Base-by-base conservation (phyloP, 768 basidiomycete species). In the Boletus insuetus region DNA sequence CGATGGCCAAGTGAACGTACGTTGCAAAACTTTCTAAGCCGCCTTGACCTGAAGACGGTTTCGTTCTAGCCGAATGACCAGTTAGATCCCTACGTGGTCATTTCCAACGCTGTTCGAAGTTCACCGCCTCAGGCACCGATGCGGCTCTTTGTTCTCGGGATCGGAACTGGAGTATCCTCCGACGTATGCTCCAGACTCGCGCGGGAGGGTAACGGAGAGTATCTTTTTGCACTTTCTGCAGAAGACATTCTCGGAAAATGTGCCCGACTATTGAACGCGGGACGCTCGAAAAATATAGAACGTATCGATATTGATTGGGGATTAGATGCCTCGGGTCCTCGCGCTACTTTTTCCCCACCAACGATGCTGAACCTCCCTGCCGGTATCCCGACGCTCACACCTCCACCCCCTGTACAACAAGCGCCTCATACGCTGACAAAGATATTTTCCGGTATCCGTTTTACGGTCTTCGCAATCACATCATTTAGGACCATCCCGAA, bases 111-210 rank as follows among this genome's bases (percentile, higher is more conserved):
- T 17, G 73, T 82, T 8, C 51, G 26, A 3, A 51, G 49, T n/a
- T 66, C 77, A 26, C 46, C 65, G 2, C 37, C 58, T 0, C 41
- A 64, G 7, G 71, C 73, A 0, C 73, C 73, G 9, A 54, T 82
- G 3, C 80, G 83, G 9, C 72, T 85, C 4, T 87, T 84, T 54
- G 74, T 77, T 10, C 75, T 87, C 2, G 85, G 85, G 1, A 83
- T 87, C 14, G 85, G 86, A 13, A 47, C 69, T 22, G 59, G 57
- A 0, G 76, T 79, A 3, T 84, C 83, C 4, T 80, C 74, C 4
- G 79, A 74, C 0, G 73, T 80, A 59, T 82, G 81, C 59, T 75
- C 81, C 56, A 67, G 75, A 4, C 78, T 87, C n/a, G 83, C 85
- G 1, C 65, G 71, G 17, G 73, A 73, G 2, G 85, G 86, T 2